phyloP scores from a whole-genome alignment of 805 yeast genomes.

The Teunomyces atbi region DNA sequence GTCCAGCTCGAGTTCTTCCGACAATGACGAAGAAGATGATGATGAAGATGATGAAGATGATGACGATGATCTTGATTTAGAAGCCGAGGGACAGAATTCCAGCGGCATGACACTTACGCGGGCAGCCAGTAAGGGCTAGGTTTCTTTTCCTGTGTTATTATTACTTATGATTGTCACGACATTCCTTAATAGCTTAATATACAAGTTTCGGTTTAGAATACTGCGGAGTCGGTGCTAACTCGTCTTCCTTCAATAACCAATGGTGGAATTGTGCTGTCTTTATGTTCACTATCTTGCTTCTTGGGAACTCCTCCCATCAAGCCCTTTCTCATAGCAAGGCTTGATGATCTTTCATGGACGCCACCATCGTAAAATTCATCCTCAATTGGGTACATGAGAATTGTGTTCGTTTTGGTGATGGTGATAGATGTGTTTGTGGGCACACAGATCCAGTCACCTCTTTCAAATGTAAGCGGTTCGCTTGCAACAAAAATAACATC shows the following conservation, averaged over 20 bases:
- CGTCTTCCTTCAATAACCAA: slow-evolving; percentile 37
- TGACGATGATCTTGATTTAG: neutral
- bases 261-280: slow-evolving; percentile 32
- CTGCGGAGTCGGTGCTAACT: slow-evolving; percentile 9
- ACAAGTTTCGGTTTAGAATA: slow-evolving; percentile 1
- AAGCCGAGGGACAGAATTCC: slow-evolving; percentile 3
- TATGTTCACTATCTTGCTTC: slow-evolving; percentile 18
- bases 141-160: neutral
- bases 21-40: slow-evolving; percentile 26
- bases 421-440: slow-evolving; percentile 89
- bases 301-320: slow-evolving; percentile 89
- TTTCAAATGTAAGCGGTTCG: slow-evolving; percentile 93
- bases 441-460: slow-evolving; percentile 96
- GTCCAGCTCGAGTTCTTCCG: slow-evolving; percentile 26
- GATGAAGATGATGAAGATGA: slow-evolving; percentile 16
- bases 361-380: slow-evolving; percentile 85
- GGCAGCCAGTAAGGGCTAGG: slow-evolving; percentile 39
- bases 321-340: slow-evolving; percentile 86
- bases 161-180: slow-evolving; percentile 2
- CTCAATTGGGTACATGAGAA: slow-evolving; percentile 82
- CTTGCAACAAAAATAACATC: slow-evolving; percentile 96
- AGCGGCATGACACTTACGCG: slow-evolving; percentile 32
- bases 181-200: slow-evolving; percentile 5
- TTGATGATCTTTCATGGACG: slow-evolving; percentile 66
- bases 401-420: slow-evolving; percentile 74